Evolutionary conservation across 208 protist species (phyloP).

Genomic region (Baffinella frigidus): DNA sequence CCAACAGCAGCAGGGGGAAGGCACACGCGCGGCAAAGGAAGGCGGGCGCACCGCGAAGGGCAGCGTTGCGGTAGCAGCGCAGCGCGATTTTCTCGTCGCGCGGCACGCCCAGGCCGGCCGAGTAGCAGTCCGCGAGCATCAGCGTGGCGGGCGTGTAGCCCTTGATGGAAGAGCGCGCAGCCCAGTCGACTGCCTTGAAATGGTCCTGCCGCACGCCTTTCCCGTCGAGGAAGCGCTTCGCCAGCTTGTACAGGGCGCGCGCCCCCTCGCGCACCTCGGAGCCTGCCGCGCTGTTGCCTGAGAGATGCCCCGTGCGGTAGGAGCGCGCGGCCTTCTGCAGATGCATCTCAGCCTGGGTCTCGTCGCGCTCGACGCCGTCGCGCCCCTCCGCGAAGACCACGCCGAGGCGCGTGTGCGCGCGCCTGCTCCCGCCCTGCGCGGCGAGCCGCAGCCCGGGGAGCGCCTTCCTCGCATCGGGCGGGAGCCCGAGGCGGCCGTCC

Average conservation of each 20-base stretch:
- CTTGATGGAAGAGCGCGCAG: not conserved
- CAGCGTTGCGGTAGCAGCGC: not conserved
- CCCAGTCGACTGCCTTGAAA: constrained; percentile 4
- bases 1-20: no score
- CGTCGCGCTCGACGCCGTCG: not conserved
- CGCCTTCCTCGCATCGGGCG: not conserved
- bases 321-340: not conserved
- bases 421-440: not conserved
- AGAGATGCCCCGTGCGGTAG: not conserved
- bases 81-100: not conserved
- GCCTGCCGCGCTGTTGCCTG: no score
- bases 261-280: not conserved
- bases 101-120: not conserved
- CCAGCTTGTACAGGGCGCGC: constrained; percentile 18
- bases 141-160: not conserved
- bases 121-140: not conserved
- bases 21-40: no score
- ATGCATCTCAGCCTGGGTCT: not conserved
- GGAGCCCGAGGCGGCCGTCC: not conserved
- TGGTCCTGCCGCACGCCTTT: not conserved
- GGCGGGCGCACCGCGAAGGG: no score
- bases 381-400: constrained; percentile 20
- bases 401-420: not conserved
- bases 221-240: not conserved
- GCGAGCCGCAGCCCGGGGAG: not conserved